Base-by-base conservation (phyloP, 2,329 filamentous ascomycete genomes). In the Colletotrichum cereale region DNA sequence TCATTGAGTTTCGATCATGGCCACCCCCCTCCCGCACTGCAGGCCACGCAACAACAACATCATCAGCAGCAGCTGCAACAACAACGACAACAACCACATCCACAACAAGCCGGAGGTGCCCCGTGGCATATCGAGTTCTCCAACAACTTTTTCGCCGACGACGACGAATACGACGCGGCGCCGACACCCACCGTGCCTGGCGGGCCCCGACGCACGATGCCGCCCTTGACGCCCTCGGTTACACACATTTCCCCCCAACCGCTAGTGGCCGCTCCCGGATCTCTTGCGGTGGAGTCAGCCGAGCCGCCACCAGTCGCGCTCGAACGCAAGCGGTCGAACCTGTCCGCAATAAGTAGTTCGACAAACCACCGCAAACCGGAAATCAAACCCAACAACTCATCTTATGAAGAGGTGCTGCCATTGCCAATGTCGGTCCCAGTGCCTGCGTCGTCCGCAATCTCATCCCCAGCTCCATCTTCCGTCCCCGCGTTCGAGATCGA, bases 121-220 rank as follows among this genome's bases (percentile, higher is more conserved):
- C 75, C 77, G 61, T 87, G 86, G 83, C 84, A 85, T 73, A 78
- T 84, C 72, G 86, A 88, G 53, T 85, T 86, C 73, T 81, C 85
- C 68, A 85, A 84, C 74, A 83, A 81, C 68, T 86, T 86, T 74
- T 81, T 87, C 74, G 78, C 74, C 74, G 82, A 87, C 77, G 36
- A 38, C 21, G 44, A 47, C n/a, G 89, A 92, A 76, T 90, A 92
- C 82, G 93, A 96, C 79, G 93, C 94, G 62, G 95, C 95, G 34
- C 95, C 96, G 18, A 96, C 92, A 47, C 96, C 96, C 6, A 95
- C 91, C 36, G 87, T 98, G 44, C 94, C 94, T 42, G 92, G 88
- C 60, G 95, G 95, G 6, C 94, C 95, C 67, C 90, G 94, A 71
- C 84, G 84, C 67, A 75, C 67, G 24, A 57, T 60, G 21, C 56